phyloP scores from a whole-genome alignment of 257 asterid species.

The Plantago major region DNA sequence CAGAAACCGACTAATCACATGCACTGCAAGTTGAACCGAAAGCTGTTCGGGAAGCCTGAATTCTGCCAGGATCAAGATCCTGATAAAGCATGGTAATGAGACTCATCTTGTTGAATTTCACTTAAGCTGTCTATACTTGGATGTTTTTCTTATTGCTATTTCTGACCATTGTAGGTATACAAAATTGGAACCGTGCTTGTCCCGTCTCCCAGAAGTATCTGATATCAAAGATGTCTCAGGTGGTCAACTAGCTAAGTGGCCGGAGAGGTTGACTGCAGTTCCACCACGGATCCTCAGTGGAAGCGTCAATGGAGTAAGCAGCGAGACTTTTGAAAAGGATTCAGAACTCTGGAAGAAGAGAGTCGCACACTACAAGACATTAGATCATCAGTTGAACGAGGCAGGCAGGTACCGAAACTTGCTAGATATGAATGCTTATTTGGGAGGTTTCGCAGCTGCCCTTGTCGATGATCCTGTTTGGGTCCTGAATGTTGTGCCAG shows the following conservation, averaged over 20 bases:
- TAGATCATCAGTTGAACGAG: conserved; percentile 70
- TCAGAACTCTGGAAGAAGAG: conserved; percentile 64
- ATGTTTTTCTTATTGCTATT: not conserved
- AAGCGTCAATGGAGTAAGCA: conserved; percentile 49
- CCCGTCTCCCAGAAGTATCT: conserved; percentile 83
- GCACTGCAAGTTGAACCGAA: conserved; percentile 59
- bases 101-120: not conserved
- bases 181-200: conserved; percentile 74
- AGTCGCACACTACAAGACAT: conserved; percentile 56
- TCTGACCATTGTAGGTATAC: conserved; percentile 50
- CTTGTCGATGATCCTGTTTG: conserved; percentile 72
- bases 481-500: conserved; percentile 85
- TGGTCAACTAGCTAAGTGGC: conserved; percentile 70
- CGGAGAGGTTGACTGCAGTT: conserved; percentile 54
- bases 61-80: conserved; percentile 66
- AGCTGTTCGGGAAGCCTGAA: conserved; percentile 52
- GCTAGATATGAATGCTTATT: conserved; percentile 81
- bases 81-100: conserved; percentile 70
- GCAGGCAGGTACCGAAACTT: conserved; percentile 74
- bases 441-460: conserved; percentile 95
- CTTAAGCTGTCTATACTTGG: not conserved
- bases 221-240: conserved; percentile 58
- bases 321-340: conserved; percentile 41
- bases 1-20: conserved; percentile 74
- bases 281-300: conserved; percentile 74